Evolutionary conservation across 2,329 filamentous ascomycete species (phyloP).

Genomic region (Domatiomyces globalis): DNA sequence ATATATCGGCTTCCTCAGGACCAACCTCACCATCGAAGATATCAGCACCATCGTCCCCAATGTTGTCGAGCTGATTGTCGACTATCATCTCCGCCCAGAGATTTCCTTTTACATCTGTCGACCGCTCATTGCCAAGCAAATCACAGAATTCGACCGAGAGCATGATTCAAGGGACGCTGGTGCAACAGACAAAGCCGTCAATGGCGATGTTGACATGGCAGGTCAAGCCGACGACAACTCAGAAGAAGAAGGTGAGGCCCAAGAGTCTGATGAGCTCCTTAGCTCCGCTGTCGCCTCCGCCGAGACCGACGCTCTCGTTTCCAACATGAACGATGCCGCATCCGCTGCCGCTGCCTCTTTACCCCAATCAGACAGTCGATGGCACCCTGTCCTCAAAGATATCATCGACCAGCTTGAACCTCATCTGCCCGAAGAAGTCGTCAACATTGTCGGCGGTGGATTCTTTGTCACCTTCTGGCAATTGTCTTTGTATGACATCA

Average conservation of each 20-base stretch:
- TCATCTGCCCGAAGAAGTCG: constrained; percentile 48
- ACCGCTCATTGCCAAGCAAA: constrained; percentile 54
- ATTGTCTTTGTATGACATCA: constrained; percentile 66
- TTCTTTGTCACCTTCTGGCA: constrained; percentile 93
- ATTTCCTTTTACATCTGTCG: constrained; percentile 77
- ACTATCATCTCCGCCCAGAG: constrained; percentile 65
- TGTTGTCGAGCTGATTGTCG: constrained; percentile 56
- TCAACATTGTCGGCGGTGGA: constrained; percentile 57
- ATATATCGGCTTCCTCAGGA: constrained; percentile 77
- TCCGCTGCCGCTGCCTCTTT: constrained; percentile 8
- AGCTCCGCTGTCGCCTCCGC: constrained; percentile 21
- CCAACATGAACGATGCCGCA: constrained; percentile 11
- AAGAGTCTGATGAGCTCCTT: constrained; percentile 26
- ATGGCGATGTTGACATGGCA: constrained; percentile 21
- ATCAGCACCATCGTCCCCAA: constrained; percentile 69
- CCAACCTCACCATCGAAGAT: constrained; percentile 57
- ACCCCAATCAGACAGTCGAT: constrained; percentile 33
- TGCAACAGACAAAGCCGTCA: constrained; percentile 12
- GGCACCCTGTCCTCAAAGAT: constrained; percentile 58
- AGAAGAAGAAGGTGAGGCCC: constrained; percentile 23
- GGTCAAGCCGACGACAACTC: constrained; percentile 14
- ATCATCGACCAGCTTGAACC: constrained; percentile 56
- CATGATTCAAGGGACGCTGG: constrained; percentile 14
- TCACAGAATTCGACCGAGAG: constrained; percentile 32
- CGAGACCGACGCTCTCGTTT: neutral